phyloP scores from a whole-genome alignment of 768 basidiomycete species.

The Pleurotus tuber-regium region DNA sequence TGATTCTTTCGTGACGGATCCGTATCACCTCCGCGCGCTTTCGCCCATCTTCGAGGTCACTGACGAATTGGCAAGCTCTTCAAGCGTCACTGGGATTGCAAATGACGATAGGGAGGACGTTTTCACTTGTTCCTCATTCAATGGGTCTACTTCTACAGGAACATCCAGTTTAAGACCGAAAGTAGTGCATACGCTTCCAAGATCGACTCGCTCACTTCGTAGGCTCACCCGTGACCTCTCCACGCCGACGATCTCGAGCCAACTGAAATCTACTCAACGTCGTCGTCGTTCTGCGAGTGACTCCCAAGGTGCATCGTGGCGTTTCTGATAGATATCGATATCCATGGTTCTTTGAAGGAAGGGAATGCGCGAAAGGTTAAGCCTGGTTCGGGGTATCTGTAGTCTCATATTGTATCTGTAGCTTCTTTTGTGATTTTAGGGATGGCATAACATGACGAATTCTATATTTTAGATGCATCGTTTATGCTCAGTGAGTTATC shows the following conservation, averaged over 20 bases:
- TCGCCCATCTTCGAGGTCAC: not conserved
- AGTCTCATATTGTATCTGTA: no score
- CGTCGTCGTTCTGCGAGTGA: not conserved
- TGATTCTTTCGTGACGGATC: not conserved
- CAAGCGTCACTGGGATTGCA: not conserved
- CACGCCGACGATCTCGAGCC: constrained; percentile 2
- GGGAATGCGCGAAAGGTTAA: no score
- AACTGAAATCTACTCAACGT: constrained; percentile 1
- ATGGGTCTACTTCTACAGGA: not conserved
- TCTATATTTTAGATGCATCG: no score
- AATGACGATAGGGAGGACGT: not conserved
- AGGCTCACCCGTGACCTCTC: constrained; percentile 5
- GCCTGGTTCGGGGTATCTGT: no score
- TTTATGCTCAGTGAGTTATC: no score
- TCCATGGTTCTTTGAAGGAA: not conserved
- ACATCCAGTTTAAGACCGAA: not conserved
- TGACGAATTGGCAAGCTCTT: not conserved
- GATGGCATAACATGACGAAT: no score
- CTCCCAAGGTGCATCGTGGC: constrained; percentile 4
- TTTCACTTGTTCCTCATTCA: not conserved
- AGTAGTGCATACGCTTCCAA: not conserved
- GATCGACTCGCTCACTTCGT: not conserved
- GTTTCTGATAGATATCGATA: not conserved
- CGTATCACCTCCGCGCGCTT: not conserved
- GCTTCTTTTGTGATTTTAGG: no score